These are phyloP conservation scores for Quillaja saponaria DNA, from an alignment of 306 rosid genomes.

Conservation along the genomic window DNA sequence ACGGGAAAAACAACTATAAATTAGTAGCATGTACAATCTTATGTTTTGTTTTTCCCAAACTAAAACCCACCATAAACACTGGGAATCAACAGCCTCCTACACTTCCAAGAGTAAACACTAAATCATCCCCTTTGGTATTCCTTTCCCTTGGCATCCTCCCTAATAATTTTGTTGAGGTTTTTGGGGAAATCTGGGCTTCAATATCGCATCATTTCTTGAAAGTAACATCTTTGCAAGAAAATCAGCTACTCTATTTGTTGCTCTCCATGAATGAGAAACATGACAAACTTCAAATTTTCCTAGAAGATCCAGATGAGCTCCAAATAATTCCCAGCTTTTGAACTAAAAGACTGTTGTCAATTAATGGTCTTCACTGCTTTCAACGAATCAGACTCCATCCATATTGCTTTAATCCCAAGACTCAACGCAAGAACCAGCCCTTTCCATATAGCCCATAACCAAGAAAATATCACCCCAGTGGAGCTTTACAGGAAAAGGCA, in stretches of 20 bases:
- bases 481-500: neutral
- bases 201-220: slow-evolving; percentile 42
- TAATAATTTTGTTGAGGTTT: slow-evolving; percentile 46
- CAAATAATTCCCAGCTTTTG: slow-evolving; percentile 42
- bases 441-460: slow-evolving; percentile 52
- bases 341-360: slow-evolving; percentile 29
- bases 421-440: slow-evolving; percentile 47
- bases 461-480: slow-evolving; percentile 30
- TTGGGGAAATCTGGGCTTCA: slow-evolving; percentile 57
- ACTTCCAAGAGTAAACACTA: too few relatives aligned
- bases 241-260: slow-evolving; percentile 70
- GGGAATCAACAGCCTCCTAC: too few relatives aligned
- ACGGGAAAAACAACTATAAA: too few relatives aligned
- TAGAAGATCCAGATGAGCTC: slow-evolving; percentile 43
- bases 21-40: too few relatives aligned
- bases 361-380: slow-evolving; percentile 54
- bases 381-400: slow-evolving; percentile 55
- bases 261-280: slow-evolving; percentile 70
- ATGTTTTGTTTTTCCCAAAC: too few relatives aligned
- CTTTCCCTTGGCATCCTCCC: slow-evolving; percentile 57
- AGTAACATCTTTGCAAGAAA: slow-evolving; percentile 61
- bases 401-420: slow-evolving; percentile 44
- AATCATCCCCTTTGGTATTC: slow-evolving; percentile 45
- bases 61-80: too few relatives aligned
- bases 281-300: slow-evolving; percentile 38